phyloP scores from a whole-genome alignment of 1,139 yeast species.

The Pichia sp. region DNA sequence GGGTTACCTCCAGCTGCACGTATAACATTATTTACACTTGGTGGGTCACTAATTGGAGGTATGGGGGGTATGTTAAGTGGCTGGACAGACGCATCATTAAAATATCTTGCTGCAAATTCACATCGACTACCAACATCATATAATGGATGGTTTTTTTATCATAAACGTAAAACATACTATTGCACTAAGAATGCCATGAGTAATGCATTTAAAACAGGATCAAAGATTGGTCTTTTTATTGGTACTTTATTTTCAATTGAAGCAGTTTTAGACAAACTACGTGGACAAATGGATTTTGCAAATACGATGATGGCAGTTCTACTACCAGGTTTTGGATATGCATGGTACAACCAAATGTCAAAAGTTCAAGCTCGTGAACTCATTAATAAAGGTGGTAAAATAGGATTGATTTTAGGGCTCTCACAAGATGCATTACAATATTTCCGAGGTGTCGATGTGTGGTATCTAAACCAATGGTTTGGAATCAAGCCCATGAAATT shows the following conservation, averaged over 20 bases:
- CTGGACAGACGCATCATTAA: slow-evolving; percentile 47
- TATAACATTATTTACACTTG: slow-evolving; percentile 32
- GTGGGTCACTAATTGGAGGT: slow-evolving; percentile 51
- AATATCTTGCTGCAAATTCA: slow-evolving; percentile 73
- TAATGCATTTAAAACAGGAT: slow-evolving; percentile 38
- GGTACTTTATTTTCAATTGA: slow-evolving; percentile 55
- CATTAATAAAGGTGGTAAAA: slow-evolving; percentile 45
- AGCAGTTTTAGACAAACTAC: slow-evolving; percentile 47
- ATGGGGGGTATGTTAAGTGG: slow-evolving; percentile 61
- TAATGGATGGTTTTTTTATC: slow-evolving; percentile 88
- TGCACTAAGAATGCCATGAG: slow-evolving; percentile 52
- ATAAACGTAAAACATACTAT: slow-evolving; percentile 75
- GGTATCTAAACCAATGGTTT: slow-evolving; percentile 44
- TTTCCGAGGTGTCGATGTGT: slow-evolving; percentile 52
- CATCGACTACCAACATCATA: slow-evolving; percentile 72
- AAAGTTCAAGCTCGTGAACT: slow-evolving; percentile 42
- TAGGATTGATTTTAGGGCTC: slow-evolving; percentile 58
- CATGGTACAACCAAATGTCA: slow-evolving; percentile 40
- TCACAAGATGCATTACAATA: slow-evolving; percentile 58
- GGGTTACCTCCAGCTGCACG: slow-evolving; percentile 36
- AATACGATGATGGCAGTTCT: slow-evolving; percentile 56
- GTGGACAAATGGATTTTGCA: slow-evolving; percentile 54
- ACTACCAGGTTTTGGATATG: slow-evolving; percentile 46
- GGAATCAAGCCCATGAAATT: slow-evolving; percentile 24
- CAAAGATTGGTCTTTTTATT: slow-evolving; percentile 43